These are phyloP conservation scores for Naganishia albida DNA, from an alignment of 1,284 basidiomycete species.

Conservation along the genomic window DNA sequence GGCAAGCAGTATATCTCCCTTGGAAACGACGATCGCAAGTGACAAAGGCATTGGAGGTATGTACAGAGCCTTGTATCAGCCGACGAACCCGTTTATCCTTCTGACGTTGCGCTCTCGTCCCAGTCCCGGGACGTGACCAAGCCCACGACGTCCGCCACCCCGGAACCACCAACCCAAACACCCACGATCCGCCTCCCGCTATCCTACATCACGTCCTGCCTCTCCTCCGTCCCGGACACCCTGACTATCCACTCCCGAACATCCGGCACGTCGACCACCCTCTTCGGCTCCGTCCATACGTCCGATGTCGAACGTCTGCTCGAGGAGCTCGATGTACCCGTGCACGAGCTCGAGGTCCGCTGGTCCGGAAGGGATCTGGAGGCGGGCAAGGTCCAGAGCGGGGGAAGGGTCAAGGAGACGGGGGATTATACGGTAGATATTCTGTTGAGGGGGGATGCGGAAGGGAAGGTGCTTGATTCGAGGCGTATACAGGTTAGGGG, in stretches of 20 bases:
- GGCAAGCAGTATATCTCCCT: slow-evolving; percentile 30
- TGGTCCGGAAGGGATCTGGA: slow-evolving; percentile 25
- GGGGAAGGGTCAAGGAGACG: slow-evolving; percentile 24
- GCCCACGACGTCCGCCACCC: background rate
- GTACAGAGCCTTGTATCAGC: background rate
- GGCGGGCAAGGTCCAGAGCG: slow-evolving; percentile 13
- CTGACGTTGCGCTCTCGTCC: background rate
- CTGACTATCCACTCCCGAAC: slow-evolving; percentile 24
- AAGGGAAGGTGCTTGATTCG: slow-evolving; percentile 23
- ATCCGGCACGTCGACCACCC: slow-evolving; percentile 18
- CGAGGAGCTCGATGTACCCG: slow-evolving; percentile 6
- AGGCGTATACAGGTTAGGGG: slow-evolving; percentile 16
- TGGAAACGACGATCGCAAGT: slow-evolving; percentile 31
- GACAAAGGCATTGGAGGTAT: slow-evolving; percentile 19
- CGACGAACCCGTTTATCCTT: no score
- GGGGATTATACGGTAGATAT: slow-evolving; percentile 25
- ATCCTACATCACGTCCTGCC: slow-evolving; percentile 10
- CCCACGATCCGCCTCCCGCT: slow-evolving; percentile 8
- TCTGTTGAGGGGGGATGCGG: slow-evolving; percentile 18
- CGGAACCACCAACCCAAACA: background rate
- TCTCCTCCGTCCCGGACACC: slow-evolving; percentile 19
- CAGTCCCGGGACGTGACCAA: background rate
- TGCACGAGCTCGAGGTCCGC: slow-evolving; percentile 23
- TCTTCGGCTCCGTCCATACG: slow-evolving; percentile 28
- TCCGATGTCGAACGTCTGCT: slow-evolving; percentile 22